These are phyloP conservation scores for Verticillium alfalfae DNA, from an alignment of 2,329 filamentous ascomycete species.

Conservation along the genomic window DNA sequence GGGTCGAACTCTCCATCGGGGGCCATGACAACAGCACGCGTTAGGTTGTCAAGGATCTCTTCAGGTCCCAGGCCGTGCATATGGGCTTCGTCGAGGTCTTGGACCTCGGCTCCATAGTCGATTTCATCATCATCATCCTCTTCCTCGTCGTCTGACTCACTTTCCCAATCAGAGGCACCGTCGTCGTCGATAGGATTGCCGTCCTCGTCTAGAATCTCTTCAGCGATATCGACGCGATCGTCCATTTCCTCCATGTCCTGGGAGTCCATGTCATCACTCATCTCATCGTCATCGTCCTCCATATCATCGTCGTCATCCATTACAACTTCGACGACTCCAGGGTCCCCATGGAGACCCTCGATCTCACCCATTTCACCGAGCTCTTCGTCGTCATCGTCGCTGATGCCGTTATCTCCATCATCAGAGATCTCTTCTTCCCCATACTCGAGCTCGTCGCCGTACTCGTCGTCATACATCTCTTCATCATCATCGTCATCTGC, in stretches of 20 bases:
- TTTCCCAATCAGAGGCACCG: constrained; percentile 56
- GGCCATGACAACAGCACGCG: constrained; percentile 46
- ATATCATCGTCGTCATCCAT: constrained; percentile 65
- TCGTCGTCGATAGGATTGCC: constrained; percentile 55
- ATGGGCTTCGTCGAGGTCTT: constrained; percentile 44
- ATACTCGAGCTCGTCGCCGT: constrained; percentile 91
- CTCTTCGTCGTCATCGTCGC: constrained; percentile 76
- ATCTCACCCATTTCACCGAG: constrained; percentile 80
- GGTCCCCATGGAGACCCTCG: constrained; percentile 63
- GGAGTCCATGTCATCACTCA: constrained; percentile 45
- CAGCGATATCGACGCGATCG: constrained; percentile 36
- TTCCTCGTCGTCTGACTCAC: constrained; percentile 51
- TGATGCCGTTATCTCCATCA: constrained; percentile 81
- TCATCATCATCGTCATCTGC: constrained; percentile 62
- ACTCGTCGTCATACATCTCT: constrained; percentile 89
- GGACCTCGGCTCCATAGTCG: constrained; percentile 51
- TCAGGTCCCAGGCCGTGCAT: constrained; percentile 39
- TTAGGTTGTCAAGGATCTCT: constrained; percentile 45
- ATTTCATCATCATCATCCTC: constrained; percentile 44
- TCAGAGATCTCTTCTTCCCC: constrained; percentile 71
- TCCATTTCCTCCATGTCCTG: constrained; percentile 50
- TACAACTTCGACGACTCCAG: constrained; percentile 66
- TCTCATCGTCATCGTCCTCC: constrained; percentile 58
- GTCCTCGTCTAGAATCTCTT: constrained; percentile 58
- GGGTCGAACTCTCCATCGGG: constrained; percentile 42